These are phyloP conservation scores for Juglanconis sp. DNA, from an alignment of 2,329 filamentous ascomycete species.

Conservation along the genomic window DNA sequence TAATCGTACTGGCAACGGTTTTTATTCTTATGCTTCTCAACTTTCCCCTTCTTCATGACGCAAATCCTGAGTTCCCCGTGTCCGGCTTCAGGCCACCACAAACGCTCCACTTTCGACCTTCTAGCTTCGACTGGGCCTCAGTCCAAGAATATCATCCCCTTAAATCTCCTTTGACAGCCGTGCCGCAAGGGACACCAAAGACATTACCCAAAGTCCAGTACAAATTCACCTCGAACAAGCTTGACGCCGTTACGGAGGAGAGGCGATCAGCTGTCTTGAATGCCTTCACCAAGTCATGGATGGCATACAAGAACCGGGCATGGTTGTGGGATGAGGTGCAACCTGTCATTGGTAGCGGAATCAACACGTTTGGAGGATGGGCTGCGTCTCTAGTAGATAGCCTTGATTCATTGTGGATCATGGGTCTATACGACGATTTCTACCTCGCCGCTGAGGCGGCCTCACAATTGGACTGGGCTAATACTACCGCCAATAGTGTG, in stretches of 20 bases:
- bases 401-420: constrained; percentile 83
- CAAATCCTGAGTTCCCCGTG: no score
- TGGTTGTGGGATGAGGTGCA: constrained; percentile 84
- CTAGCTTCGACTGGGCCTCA: constrained; percentile 6
- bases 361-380: constrained; percentile 89
- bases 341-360: constrained; percentile 66
- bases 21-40: no score
- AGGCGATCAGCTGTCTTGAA: constrained; percentile 11
- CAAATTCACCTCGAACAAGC: constrained; percentile 47
- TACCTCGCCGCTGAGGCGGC: constrained; percentile 66
- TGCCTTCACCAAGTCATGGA: constrained; percentile 62
- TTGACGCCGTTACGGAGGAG: background rate
- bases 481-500: constrained; percentile 54
- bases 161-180: constrained; percentile 61
- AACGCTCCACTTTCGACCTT: background rate
- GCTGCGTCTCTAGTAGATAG: constrained; percentile 84
- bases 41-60: no score
- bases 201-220: constrained; percentile 75
- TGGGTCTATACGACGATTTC: constrained; percentile 75
- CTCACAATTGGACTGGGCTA: constrained; percentile 77
- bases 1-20: no score
- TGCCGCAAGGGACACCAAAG: constrained; percentile 70
- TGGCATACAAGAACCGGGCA: constrained; percentile 73
- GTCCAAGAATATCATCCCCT: constrained; percentile 59
- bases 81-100: background rate